Percentiles rank a stretch among this genome's conserved stretches.
phyloP scores from a whole-genome alignment of 163 green algal species.

The Coccomyxa subellipsoidea region DNA sequence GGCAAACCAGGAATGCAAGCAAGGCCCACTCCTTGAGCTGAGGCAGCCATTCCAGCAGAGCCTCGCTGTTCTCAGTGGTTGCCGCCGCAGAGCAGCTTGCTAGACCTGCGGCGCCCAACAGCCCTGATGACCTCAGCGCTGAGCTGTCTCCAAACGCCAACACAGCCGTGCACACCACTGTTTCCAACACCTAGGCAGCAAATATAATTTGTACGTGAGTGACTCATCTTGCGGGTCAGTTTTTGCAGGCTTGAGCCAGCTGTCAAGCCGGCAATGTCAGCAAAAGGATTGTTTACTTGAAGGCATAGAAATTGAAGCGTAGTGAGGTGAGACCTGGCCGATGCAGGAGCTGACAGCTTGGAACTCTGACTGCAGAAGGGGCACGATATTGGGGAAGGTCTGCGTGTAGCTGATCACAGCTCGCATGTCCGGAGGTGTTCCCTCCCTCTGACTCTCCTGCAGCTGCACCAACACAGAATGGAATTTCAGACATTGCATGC shows the following conservation, averaged over 20 bases:
- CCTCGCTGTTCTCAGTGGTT: neutral
- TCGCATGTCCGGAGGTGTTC: neutral
- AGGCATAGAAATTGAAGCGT: too few species aligned
- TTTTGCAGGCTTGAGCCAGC: too few species aligned
- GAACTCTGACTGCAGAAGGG: neutral
- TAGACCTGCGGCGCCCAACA: neutral
- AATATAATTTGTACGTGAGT: too few species aligned
- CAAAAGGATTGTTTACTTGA: too few species aligned
- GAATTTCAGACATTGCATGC: neutral
- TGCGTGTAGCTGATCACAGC: neutral
- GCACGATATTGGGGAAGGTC: neutral
- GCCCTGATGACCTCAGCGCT: neutral
- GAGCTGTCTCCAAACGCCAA: neutral
- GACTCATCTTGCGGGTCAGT: too few species aligned
- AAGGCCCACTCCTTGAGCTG: neutral
- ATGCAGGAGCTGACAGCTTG: neutral
- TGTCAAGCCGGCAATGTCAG: too few species aligned
- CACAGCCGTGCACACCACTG: neutral
- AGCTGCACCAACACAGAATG: neutral
- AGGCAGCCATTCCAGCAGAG: neutral
- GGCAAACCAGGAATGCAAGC: neutral
- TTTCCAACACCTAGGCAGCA: neutral
- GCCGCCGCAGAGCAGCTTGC: neutral
- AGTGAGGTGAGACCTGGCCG: neutral
- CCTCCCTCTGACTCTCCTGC: neutral